Conservation (phyloP, 371 early-diverging fungal genomes). For the Syncephalastrum sp. region DNA sequence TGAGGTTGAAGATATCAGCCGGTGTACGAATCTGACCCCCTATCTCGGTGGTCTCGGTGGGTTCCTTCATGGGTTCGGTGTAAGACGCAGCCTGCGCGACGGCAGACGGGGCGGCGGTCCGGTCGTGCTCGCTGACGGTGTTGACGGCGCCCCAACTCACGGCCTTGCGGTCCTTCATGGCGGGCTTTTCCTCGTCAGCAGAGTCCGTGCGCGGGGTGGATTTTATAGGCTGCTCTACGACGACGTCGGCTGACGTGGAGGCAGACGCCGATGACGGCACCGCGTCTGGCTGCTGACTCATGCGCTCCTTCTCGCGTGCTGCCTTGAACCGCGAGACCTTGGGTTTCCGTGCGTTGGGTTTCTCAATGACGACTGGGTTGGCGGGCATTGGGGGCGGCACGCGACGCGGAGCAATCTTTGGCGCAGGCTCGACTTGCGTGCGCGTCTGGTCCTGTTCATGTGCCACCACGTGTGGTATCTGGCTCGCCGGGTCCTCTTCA, state of each 20-base stretch:
- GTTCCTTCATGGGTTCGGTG: conserved; percentile 27
- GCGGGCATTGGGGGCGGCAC: neutral
- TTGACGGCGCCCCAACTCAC: conserved; percentile 35
- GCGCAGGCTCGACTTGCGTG: neutral
- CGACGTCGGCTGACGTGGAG: too few relatives aligned
- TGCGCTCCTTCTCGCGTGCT: conserved; percentile 8
- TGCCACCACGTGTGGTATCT: conserved; percentile 8
- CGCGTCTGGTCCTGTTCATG: conserved; percentile 4
- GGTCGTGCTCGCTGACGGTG: conserved; percentile 38
- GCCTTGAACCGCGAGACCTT: conserved; percentile 10
- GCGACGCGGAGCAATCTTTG: neutral
- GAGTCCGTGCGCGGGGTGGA: neutral
- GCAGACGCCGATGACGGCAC: too few relatives aligned
- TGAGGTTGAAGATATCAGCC: conserved; percentile 28
- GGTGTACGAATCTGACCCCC: conserved; percentile 23
- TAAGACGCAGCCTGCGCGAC: conserved; percentile 21
- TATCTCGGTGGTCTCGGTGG: neutral
- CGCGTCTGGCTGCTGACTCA: too few relatives aligned
- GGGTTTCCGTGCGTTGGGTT: neutral
- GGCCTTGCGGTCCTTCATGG: conserved; percentile 5
- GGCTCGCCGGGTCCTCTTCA: conserved; percentile 43
- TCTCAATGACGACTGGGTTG: conserved; percentile 1
- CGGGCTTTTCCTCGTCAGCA: neutral
- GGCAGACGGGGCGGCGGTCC: conserved; percentile 25
- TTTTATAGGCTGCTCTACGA: too few relatives aligned